Base-by-base conservation (phyloP, 2,329 filamentous ascomycete genomes). In the Exophiala oligosperma region DNA sequence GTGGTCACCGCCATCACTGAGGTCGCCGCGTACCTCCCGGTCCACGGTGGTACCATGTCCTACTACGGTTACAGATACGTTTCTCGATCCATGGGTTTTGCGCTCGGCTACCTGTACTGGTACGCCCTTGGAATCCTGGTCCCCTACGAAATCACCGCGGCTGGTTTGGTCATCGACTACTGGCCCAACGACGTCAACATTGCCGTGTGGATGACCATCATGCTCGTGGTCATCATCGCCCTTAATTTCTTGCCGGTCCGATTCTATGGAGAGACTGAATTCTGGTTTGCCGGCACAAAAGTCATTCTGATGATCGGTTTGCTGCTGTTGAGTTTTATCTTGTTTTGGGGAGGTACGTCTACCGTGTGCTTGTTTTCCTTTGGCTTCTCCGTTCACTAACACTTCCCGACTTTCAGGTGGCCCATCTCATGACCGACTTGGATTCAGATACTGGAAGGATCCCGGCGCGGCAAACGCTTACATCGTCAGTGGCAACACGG, bases 161-260 rank as follows among this genome's bases (percentile, higher is more conserved):
- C 85, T 11, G 81, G 82, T 41, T 79, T 88, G n/a, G 77, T 89
- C 29, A 85, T 89, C 59, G 74, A 83, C 59, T 88, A 83, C 68
- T 89, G 86, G 86, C 66, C 73, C 9, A 69, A 73, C 3, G 66
- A 67, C 17, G 59, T 79, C 49, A 73, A 76, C 43, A 70, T 77
- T 5, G 76, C 74, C 1, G 76, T 77, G 4, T 81, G 78, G 78
- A 79, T 81, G 52, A 81, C 82, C 2, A 81, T 85, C 60, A 74
- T 85, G 61, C 78, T 89, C 61, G 72, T 84, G 2, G 76, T 89
- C 17, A 82, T 89, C 48, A 70, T 81, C 14, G 71, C 69, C 2
- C 67, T 82, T 14, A 81, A 81, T 60, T 72, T 74, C 44, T 66
- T 81, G 3, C 77, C 78, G 0, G 80, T 82, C 2, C 68, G 70